Base-by-base conservation (phyloP, 208 protist genomes). In the Zelonia costaricensis region DNA sequence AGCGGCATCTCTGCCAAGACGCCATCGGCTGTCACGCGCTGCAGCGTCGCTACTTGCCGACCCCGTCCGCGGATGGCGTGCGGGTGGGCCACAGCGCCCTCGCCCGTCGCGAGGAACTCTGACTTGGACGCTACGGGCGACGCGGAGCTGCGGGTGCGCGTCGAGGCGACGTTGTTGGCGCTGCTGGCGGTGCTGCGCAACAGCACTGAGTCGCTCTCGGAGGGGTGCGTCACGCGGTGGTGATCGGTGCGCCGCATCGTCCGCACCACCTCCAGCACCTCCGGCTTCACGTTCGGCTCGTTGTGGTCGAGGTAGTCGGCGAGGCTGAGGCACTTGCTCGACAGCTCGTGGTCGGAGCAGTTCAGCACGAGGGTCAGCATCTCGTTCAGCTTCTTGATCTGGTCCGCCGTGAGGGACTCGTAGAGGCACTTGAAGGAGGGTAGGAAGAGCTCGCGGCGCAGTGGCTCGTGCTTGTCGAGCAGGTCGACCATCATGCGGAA, bases 301-400 rank as follows among this genome's bases (percentile, higher is more conserved):
- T 94, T 89, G 63, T 96, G 91, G 59, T 96, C 84, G 33, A 96
- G 79, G 74, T 96, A 96, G 65, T 93, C 91, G n/a, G 87, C 79
- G 35, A 96, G 80, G 23, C 82, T 68, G 28, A 96, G 80, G 46
- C 86, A 94, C 67, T 90, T 88, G 54, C 82, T 90, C 20, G 86
- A 76, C 10, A 96, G 69, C 69, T 96, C 91, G 44, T 70, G 86
- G 52, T 96, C 91, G 53, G 73, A 80, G 62, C 81, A 82, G 60
- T 83, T 84, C 44, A 96, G 76, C 20, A 88, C 84, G 45, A 86
- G 58, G 23, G 86, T 90, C 25, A 96, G 78, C 63, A 96, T 86
- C 30, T 88, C 85, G 40, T 94, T 92, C 36, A 92, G 76, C 58
- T 91, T 91, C 53, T 84, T 83, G 52, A 96, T 92, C 44, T 96